phyloP scores from a whole-genome alignment of 2,329 filamentous ascomycete species.

The Aspergillus fischeri region DNA sequence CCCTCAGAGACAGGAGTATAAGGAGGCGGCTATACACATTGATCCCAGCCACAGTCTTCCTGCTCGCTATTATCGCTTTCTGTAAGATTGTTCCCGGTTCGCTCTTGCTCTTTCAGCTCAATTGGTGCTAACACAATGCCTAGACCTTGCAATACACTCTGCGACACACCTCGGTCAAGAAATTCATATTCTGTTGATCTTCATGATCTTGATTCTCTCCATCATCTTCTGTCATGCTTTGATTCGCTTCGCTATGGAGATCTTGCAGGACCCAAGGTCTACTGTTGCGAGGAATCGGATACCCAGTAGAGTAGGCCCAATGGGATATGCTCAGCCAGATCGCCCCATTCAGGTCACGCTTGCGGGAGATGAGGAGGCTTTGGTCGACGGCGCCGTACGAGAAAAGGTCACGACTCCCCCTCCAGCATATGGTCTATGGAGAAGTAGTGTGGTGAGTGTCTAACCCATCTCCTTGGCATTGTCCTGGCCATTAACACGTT shows the following conservation, averaged over 20 bases:
- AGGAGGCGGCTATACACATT: conserved; percentile 57
- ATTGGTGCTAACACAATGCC: conserved; percentile 6
- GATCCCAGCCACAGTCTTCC: conserved; percentile 62
- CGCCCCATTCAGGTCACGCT: conserved; percentile 74
- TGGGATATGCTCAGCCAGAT: conserved; percentile 65
- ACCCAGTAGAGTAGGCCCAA: conserved; percentile 51
- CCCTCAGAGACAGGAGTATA: conserved; percentile 52
- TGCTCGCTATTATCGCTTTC: conserved; percentile 56
- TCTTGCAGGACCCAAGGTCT: conserved; percentile 44
- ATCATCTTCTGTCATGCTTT: conserved; percentile 79
- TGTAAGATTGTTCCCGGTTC: conserved; percentile 52
- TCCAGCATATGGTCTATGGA: conserved; percentile 82
- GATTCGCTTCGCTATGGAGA: conserved; percentile 66
- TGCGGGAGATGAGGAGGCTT: conserved; percentile 68
- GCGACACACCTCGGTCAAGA: conserved; percentile 62
- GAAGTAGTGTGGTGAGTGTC: conserved; percentile 69
- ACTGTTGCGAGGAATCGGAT: conserved; percentile 34
- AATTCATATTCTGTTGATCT: conserved; percentile 74
- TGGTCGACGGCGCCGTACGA: conserved; percentile 44
- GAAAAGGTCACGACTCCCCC: conserved; percentile 58
- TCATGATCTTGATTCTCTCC: conserved; percentile 68
- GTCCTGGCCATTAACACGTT: conserved; percentile 1
- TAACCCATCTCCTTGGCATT: too few species aligned
- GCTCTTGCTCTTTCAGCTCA: not conserved
- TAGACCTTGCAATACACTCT: conserved; percentile 70